Evolutionary conservation across 805 yeast genomes (phyloP), one percentile per base, ranked within the genome.

Genomic region (Scheffersomyces stipitis): DNA sequence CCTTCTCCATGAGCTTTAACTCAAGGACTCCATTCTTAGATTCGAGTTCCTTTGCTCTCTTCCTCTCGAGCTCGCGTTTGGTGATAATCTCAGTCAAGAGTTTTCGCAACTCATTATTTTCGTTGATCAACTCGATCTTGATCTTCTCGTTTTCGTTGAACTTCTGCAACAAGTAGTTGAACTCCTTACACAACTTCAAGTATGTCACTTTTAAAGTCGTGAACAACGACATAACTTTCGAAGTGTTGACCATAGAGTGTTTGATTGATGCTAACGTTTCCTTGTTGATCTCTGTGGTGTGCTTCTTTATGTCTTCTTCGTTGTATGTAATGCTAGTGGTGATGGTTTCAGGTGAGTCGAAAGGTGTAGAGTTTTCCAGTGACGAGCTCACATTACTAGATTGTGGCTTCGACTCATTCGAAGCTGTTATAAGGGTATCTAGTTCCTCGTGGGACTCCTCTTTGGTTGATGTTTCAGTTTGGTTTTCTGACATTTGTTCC

Each of bases 131-230:
- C 39, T 58, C 60, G 30, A 64, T 52, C 40, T 63, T 63, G 31
- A 60, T 46, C 28, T 45, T 43, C 46, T 64, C 69, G 41, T 62
- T 64, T 33, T 63, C 66, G 39, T 63, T 62, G 48, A 64, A 64
- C 44, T 61, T 63, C 24, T 49, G 45, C 41, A 64, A 51, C 15
- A 64, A 44, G 40, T 54, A 62, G 38, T 64, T 64, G 54, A 63
- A 64, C 37, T 64, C 69, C 36, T 59, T 62, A 45, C 69, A 64
- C 34, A 64, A 56, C 44, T 64, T 63, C 41, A 64, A 47, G 44
- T 64, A 64, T 4, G 69, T 62, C 3, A 57, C 47, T 35, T 59
- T 59, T 33, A 64, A 52, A 2, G 63, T 52, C 3, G 69, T 58
- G 48, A 57, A 63, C 2, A 64, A 56, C 4, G 60, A 54, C 16